These are phyloP conservation scores for Paecilomyces sp. DNA, from an alignment of 2,329 filamentous ascomycete genomes.

Conservation along the genomic window DNA sequence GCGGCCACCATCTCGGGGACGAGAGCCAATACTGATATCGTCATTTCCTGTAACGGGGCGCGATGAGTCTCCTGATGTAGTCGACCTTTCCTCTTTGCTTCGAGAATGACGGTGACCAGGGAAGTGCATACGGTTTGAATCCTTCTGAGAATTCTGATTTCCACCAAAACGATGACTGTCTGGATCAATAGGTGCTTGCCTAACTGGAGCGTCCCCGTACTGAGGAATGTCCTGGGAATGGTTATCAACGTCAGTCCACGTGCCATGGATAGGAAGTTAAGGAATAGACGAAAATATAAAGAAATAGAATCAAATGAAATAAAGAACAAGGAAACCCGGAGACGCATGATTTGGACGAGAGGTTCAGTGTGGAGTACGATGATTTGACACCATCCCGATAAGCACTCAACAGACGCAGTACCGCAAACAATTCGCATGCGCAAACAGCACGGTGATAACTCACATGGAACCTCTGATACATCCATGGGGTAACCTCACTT, in stretches of 20 bases:
- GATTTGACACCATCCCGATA: not conserved
- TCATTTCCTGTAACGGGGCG: constrained; percentile 71
- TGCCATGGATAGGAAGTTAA: not conserved
- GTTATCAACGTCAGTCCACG: not conserved
- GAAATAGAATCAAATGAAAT: not conserved
- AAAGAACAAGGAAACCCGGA: too few species aligned
- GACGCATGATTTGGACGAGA: too few species aligned
- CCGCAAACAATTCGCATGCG: not conserved
- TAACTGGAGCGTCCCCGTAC: constrained; percentile 71
- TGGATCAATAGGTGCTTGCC: constrained; percentile 60
- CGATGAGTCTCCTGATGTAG: constrained; percentile 43
- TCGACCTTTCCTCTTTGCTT: constrained; percentile 53
- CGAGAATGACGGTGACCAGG: constrained; percentile 29
- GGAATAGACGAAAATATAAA: not conserved
- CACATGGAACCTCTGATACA: constrained; percentile 81
- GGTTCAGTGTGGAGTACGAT: not conserved
- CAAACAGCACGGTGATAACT: constrained; percentile 21
- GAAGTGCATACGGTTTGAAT: constrained; percentile 40
- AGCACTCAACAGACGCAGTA: not conserved
- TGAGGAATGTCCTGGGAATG: constrained; percentile 59
- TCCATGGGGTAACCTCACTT: constrained; percentile 94
- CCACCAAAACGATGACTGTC: constrained; percentile 60
- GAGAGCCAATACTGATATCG: constrained; percentile 54
- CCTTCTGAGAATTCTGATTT: constrained; percentile 43
- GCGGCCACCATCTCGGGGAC: constrained; percentile 43